A percentile compares a stretch with the other conserved stretches of the same genome.
These are phyloP conservation scores for Keithomyces neogunnii DNA, from an alignment of 2,329 filamentous ascomycete species.

Conservation along the genomic window DNA sequence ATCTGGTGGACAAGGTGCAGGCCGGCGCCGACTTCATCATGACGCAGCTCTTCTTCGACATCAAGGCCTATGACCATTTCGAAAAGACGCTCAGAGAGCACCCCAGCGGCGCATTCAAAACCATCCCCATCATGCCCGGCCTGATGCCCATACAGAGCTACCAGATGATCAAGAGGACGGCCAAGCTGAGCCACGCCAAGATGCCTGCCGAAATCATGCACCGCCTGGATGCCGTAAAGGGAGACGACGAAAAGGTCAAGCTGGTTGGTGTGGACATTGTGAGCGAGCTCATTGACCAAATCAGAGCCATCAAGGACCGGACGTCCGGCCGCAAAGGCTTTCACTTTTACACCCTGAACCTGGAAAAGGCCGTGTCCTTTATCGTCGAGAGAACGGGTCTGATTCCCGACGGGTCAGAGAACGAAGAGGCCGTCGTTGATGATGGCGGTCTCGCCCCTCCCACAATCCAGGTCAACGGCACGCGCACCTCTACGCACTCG, in stretches of 20 bases:
- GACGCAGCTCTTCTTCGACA: conserved; percentile 95
- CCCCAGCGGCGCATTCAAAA: conserved; percentile 75
- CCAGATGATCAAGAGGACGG: conserved; percentile 87
- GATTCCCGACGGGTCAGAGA: conserved; percentile 57
- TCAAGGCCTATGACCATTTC: conserved; percentile 72
- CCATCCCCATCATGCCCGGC: conserved; percentile 83
- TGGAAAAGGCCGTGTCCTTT: conserved; percentile 92
- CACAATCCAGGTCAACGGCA: conserved; percentile 40
- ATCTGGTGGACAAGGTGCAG: conserved; percentile 79
- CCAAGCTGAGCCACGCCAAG: conserved; percentile 85
- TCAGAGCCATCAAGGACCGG: conserved; percentile 56
- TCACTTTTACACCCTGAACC: conserved; percentile 94
- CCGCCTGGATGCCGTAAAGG: conserved; percentile 63
- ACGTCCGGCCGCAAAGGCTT: conserved; percentile 64
- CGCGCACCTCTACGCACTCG: conserved; percentile 23
- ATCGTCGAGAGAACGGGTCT: conserved; percentile 80
- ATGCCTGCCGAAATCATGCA: conserved; percentile 64
- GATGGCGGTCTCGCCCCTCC: conserved; percentile 24
- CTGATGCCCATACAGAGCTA: conserved; percentile 98
- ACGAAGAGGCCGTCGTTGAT: conserved; percentile 43
- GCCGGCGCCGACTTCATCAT: conserved; percentile 97
- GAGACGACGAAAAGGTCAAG: conserved; percentile 77
- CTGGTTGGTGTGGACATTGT: conserved; percentile 73
- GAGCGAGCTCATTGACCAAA: conserved; percentile 70
- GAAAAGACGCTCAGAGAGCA: conserved; percentile 71